Percentiles rank a stretch among this genome's conserved stretches.
phyloP scores from a whole-genome alignment of 2,329 filamentous ascomycete species.

The Daldinia sp. region DNA sequence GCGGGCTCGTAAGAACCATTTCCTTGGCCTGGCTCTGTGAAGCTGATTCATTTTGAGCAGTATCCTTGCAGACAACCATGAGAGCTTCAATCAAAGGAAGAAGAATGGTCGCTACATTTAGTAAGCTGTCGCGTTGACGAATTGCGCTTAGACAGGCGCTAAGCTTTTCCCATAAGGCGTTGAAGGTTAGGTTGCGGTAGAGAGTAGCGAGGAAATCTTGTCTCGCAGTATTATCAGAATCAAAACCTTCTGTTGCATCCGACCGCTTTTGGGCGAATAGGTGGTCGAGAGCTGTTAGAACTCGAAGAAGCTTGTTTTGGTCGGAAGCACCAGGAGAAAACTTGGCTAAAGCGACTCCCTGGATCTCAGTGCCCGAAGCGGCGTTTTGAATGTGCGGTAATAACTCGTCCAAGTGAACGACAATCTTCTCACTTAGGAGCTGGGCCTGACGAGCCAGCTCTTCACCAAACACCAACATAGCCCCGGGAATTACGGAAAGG shows the following conservation, averaged over 20 bases:
- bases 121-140: conserved; percentile 90
- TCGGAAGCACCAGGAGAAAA: conserved; percentile 97
- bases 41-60: conserved; percentile 74
- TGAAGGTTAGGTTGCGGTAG: conserved; percentile 91
- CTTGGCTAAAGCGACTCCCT: conserved; percentile 90
- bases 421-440: conserved; percentile 81
- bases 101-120: conserved; percentile 95
- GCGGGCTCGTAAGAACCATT: conserved; percentile 76
- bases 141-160: conserved; percentile 90
- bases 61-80: conserved; percentile 99
- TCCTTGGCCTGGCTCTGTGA: conserved; percentile 66
- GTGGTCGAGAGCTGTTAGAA: conserved; percentile 93
- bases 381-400: conserved; percentile 87
- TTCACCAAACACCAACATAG: conserved; percentile 89
- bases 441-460: conserved; percentile 91
- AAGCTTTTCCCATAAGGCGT: conserved; percentile 88
- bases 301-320: conserved; percentile 92
- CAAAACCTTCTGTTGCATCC: conserved; percentile 54
- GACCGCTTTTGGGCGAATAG: conserved; percentile 81
- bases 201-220: conserved; percentile 86
- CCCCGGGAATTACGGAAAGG: conserved; percentile 88
- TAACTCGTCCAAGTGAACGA: conserved; percentile 84
- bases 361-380: conserved; percentile 89
- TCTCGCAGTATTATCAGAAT: conserved; percentile 69
- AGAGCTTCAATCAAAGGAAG: conserved; percentile 93